Base-by-base conservation (phyloP, 1,284 basidiomycete genomes). In the Cerioporus squamosus region DNA sequence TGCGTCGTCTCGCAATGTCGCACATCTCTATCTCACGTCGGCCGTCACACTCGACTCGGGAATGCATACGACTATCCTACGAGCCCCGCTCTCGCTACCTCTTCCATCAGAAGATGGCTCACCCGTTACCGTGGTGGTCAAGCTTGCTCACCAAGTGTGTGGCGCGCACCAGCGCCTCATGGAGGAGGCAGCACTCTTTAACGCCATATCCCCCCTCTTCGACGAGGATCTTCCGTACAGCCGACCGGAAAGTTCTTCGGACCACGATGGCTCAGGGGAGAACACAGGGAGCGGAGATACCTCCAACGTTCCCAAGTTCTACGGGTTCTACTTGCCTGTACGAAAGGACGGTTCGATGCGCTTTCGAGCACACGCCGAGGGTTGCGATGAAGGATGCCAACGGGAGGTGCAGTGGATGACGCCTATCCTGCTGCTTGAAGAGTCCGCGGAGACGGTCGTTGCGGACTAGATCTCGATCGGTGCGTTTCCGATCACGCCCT, bases 221-320 rank as follows among this genome's bases (percentile, higher is more conserved):
- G 33, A 36, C 3, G 33, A 36, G 3, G 33, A 36, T 4, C 33
- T 10, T 36, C 12, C 33, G 8, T 10, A 36, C 9, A 12, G 14
- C 14, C 12, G 14, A 12, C 33, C 33, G 26, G 26, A 29, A 5
- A 29, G 9, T 29, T 9, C 26, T 29, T 9, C 5, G 9, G 26
- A 2, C 5, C 26, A 6, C 26, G 26, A 29, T 10, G 33, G 10
- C 29, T 5, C 29, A 5, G 29, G 15, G 10, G 18, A 33, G 5
- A 31, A 48, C n/a, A 31, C 12, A 31, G 36, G 24, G 12, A 23
- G 5, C 12, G 20, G 33, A 12, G 45, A 12, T 10, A 24, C 81
- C 0, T n/a, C n/a, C n/a, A 57, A 81, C 23, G 76, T 81, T 2
- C 81, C 82, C 7, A 80, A 80, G 62, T 83, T 77, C 63, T 83